Conservation (phyloP, 805 yeast species). For the Komagataella mondaviorum region DNA sequence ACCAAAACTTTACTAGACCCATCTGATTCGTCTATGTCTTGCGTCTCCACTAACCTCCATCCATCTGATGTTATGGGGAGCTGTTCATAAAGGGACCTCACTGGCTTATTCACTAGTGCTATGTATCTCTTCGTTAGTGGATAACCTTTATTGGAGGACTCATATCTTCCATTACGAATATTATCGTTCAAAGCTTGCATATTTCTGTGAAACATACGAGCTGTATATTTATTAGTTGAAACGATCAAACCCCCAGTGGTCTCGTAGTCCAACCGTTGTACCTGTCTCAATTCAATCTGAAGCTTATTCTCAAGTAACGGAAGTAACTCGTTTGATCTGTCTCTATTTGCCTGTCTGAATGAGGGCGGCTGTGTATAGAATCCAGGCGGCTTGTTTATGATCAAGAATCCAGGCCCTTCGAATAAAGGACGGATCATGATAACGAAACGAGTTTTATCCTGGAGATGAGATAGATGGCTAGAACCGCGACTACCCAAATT, state of each 20-base stretch:
- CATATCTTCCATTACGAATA: neutral
- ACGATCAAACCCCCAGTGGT: neutral
- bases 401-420: neutral
- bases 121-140: neutral
- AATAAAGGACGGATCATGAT: neutral
- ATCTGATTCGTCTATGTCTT: neutral
- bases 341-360: neutral
- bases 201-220: neutral
- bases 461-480: neutral
- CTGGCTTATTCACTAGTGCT: neutral
- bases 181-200: neutral
- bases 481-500: neutral
- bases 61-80: neutral
- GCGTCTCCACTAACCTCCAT: neutral
- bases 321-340: neutral
- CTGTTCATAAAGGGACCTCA: neutral
- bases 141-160: neutral
- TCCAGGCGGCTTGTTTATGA: neutral
- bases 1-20: neutral
- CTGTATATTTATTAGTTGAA: neutral
- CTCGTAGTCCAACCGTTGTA: neutral
- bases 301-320: neutral
- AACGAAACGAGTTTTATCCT: neutral
- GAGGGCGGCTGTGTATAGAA: neutral
- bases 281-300: neutral